Evolutionary conservation across 306 rosid genomes (phyloP).

Genomic region (Prinsepia uniflora): DNA sequence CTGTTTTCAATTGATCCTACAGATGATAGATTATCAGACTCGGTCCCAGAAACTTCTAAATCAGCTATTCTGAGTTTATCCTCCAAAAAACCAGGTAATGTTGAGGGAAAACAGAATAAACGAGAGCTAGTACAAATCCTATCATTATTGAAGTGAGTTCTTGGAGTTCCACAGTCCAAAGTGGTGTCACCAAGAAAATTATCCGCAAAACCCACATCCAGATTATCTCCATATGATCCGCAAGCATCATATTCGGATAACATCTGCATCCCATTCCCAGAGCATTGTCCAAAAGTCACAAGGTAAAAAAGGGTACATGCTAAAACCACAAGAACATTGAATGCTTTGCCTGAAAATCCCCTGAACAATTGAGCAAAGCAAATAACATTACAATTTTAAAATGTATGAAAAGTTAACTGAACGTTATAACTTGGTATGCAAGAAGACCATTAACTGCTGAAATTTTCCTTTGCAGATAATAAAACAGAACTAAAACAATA

Average conservation of each 20-base stretch:
- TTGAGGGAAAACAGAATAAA: slow-evolving; percentile 82
- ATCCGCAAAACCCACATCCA: slow-evolving; percentile 33
- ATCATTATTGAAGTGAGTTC: slow-evolving; percentile 29
- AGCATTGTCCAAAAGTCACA: slow-evolving; percentile 47
- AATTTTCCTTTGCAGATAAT: neutral
- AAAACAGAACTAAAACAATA: neutral
- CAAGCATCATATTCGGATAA: slow-evolving; percentile 45
- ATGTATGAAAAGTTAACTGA: neutral
- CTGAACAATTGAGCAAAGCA: slow-evolving; percentile 42
- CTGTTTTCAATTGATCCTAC: slow-evolving; percentile 45
- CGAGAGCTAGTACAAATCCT: slow-evolving; percentile 51
- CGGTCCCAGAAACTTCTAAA: slow-evolving; percentile 40
- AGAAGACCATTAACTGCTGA: neutral
- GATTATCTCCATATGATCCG: slow-evolving; percentile 33
- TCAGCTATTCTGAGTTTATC: slow-evolving; percentile 30
- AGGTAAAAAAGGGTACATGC: slow-evolving; percentile 36
- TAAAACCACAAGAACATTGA: slow-evolving; percentile 46
- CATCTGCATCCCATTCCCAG: slow-evolving; percentile 39
- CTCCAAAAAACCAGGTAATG: slow-evolving; percentile 49
- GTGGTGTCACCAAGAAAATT: slow-evolving; percentile 31
- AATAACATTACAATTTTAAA: slow-evolving; percentile 4
- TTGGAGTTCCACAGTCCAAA: slow-evolving; percentile 30
- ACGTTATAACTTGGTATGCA: neutral
- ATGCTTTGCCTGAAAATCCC: slow-evolving; percentile 41
- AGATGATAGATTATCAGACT: slow-evolving; percentile 34